Evolutionary conservation across 495 filamentous ascomycete genomes (phyloP), one percentile per base, ranked within the genome.

Genomic region (Aspergillus incahuasiensis): DNA sequence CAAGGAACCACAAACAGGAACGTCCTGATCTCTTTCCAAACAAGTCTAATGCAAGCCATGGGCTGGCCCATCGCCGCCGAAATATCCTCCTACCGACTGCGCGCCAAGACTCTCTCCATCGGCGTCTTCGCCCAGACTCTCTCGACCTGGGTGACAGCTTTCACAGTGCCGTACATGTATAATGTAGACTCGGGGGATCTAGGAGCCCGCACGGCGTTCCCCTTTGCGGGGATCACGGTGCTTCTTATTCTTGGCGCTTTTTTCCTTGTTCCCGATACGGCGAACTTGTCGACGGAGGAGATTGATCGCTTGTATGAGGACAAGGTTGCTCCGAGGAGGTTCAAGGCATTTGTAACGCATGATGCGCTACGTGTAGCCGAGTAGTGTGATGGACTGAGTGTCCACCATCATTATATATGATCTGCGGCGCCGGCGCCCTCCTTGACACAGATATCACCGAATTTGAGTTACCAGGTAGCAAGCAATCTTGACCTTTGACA

Each of bases 1-100:
- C 44, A 11, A 6, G 12, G 11, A 9, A 8, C 8, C 25, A 15
- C 3, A 7, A 35, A 35, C 15, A 48, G 45, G 45, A 48, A 48
- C 45, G 5, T 48, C 45, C 45, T 48, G 8, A 48, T 48, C 28
- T 48, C 45, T 6, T 19, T 48, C 45, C 45, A 48, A 48, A 48
- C 45, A 6, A 48, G 45, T 48, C 25, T 48, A 1, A 48, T 53
- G 22, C 50, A 53, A 32, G 50, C 38, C 11, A 16, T 43, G 15
- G 50, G 50, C 11, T 53, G 50, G 50, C 50, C 50, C 24, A 53
- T 53, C 39, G 50, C 50, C 16, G 50, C 50, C 6, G 50, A 53
- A 20, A 53, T 53, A 15, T 53, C 50, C 16, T 28, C 20, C 6
- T 53, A 53, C 28, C n/a, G 38, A 20, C 50, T 53, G 0, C 21